Conservation (phyloP, 1,284 basidiomycete species). For the Naganishia liquefaciens region DNA sequence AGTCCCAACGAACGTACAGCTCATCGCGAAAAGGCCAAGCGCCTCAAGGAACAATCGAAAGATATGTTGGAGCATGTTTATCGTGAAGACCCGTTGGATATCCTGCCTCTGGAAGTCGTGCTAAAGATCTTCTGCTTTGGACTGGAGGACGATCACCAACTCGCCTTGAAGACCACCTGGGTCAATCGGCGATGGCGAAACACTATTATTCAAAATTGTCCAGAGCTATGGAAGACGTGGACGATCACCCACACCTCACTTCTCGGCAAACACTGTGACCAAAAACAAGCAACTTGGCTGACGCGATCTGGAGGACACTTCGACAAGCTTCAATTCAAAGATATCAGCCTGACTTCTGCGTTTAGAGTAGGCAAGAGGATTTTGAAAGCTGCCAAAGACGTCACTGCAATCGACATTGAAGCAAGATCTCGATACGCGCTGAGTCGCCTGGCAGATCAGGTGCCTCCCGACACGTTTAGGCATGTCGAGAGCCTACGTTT, state of each 20-base stretch:
- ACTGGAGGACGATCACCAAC: not conserved
- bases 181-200: constrained; percentile 3
- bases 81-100: constrained; percentile 2
- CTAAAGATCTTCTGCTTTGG: not conserved
- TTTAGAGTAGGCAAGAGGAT: not conserved
- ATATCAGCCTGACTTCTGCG: not conserved
- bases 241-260: constrained; percentile 3
- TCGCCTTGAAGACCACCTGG: not conserved
- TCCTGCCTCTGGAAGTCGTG: constrained; percentile 13
- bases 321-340: not conserved
- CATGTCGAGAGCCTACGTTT: no score
- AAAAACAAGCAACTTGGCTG: not conserved
- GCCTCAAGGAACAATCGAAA: constrained; percentile 8
- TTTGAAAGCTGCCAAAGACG: not conserved
- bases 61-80: not conserved
- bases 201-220: not conserved
- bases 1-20: not conserved
- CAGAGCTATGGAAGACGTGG: constrained; percentile 3
- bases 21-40: not conserved
- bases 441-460: no score
- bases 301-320: not conserved
- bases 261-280: not conserved
- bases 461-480: no score
- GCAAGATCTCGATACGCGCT: not conserved
- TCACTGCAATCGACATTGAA: not conserved